A percentile compares a stretch with the other conserved stretches of the same genome.
Evolutionary conservation across 2,329 filamentous ascomycete genomes (phyloP).

Genomic region (Parascedosporium putredinis): DNA sequence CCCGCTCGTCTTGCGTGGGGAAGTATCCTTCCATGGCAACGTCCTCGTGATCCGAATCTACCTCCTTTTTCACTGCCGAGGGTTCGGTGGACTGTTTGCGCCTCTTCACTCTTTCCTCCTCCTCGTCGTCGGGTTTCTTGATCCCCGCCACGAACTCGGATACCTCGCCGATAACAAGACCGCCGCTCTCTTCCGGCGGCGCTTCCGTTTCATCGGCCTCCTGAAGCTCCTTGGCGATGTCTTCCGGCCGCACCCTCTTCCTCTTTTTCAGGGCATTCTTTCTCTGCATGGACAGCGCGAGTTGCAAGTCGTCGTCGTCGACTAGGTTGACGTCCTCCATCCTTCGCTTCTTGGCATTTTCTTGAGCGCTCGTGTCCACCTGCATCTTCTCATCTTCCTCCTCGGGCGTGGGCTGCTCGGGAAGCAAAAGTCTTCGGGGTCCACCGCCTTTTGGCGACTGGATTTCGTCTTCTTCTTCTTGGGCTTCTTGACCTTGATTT

Average conservation of each 20-base stretch:
- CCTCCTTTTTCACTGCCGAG: conserved; percentile 12
- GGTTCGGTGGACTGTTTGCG: conserved; percentile 24
- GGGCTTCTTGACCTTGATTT: conserved; percentile 87
- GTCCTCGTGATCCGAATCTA: conserved; percentile 20
- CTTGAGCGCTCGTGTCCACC: conserved; percentile 47
- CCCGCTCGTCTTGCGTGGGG: conserved; percentile 16
- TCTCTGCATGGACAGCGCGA: conserved; percentile 72
- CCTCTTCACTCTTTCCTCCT: conserved; percentile 42
- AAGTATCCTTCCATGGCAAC: conserved; percentile 16
- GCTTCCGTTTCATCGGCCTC: conserved; percentile 36
- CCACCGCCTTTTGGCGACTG: conserved; percentile 57
- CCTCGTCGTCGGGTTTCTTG: conserved; percentile 47
- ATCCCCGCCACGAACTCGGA: conserved; percentile 88
- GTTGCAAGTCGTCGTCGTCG: conserved; percentile 89
- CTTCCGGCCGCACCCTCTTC: conserved; percentile 76
- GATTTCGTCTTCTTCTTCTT: conserved; percentile 86
- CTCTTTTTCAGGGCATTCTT: conserved; percentile 81
- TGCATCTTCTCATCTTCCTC: conserved; percentile 59
- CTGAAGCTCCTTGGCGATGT: conserved; percentile 72
- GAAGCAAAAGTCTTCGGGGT: conserved; percentile 48
- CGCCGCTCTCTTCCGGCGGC: conserved; percentile 31
- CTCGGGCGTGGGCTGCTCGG: conserved; percentile 12
- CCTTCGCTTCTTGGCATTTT: conserved; percentile 45
- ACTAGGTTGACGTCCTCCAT: conserved; percentile 60
- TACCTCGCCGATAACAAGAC: conserved; percentile 89